Evolutionary conservation across 495 filamentous ascomycete species (phyloP), one percentile per base, ranked within the genome.

Genomic region (Cercophora newfieldiana): DNA sequence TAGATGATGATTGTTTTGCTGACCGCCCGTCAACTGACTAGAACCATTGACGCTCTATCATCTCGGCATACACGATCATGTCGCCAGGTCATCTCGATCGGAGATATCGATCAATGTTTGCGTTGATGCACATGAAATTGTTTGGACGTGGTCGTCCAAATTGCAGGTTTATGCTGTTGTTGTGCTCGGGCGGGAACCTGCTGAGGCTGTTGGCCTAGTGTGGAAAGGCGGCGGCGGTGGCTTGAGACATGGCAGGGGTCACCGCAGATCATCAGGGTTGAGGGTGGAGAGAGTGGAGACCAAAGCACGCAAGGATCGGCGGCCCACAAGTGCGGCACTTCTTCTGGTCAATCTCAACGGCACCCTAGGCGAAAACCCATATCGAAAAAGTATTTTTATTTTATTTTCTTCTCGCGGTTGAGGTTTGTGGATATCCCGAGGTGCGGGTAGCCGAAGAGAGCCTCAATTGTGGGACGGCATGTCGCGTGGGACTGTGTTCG

Each of bases 161-260:
- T 60, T 60, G 57, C 57, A 26, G 30, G n/a, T 47, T 60, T 16
- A 60, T 60, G 57, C 54, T 57, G 24, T n/a, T 53, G 49, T 14
- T 26, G 21, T 31, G 54, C 57, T 60, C 31, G 30, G 18, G 56
- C 56, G 56, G 29, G 57, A 31, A 48, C 30, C 19, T 24, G 57
- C 30, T 31, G 8, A 18, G 37, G 18, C 50, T 22, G n/a, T 3
- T 54, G 14, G n/a, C 5, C 28, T 28, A 24, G 30, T 59, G 26
- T 30, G 25, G 56, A 30, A 29, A 44, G 37, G 37, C 37, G 37
- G 37, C 37, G 37, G 55, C 30, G 55, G 55, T 57, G 37, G 22
- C 26, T 24, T 28, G 21, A 24, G 51, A 28, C 22, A 26, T 1
- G 7, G 51, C 51, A 55, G 21, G 51, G 51, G 25, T 44, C 18